Base-by-base conservation (phyloP, 495 filamentous ascomycete genomes). In the Aspergillus funiculosus region DNA sequence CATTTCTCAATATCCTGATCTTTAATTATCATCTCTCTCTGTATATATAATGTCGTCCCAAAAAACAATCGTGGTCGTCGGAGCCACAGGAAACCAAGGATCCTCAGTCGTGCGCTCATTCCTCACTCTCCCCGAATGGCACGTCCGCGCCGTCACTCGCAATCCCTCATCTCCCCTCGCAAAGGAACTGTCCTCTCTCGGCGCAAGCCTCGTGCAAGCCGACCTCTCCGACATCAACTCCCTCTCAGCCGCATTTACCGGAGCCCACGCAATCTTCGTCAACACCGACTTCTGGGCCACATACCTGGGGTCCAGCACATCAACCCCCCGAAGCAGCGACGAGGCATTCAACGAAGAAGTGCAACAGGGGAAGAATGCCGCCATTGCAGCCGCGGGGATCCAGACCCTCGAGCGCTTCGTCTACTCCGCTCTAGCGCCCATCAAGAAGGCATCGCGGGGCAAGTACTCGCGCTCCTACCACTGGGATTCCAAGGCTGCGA, bases 271-370 rank as follows among this genome's bases (percentile, higher is more conserved):
- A 20, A 72, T 80, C 56, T 82, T 78, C 52, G 58, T 63, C 41
- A 67, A 71, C 36, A 81, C 77, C 0, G 73, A 81, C 36, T 80
- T 76, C 60, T 73, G 66, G 67, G 39, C 35, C 21, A 49, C 55
- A 0, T 67, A 62, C 17, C 48, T 42, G 0, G 22, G 52, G 5
- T 50, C 55, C 32, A n/a, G n/a, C 13, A 31, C 28, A 31, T 9
- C 28, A 3, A 31, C 18, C 39, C 24, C 39, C 0, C 48, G 53
- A 17, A 60, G 58, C 30, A 66, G 69, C 39, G 57, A 64, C 32
- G 56, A 69, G 24, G 75, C 69, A 6, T 75, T 69, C 39, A 66
- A 77, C 4, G 46, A 60, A 6, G 76, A 80, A 46, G 38, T 75
- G 3, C 53, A 56, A 20, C 68, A 77, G 27, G 68, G 67, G 2